These are phyloP conservation scores for Kingdonia uniflora DNA, from an alignment of 164 flowering plant species.

Conservation along the genomic window DNA sequence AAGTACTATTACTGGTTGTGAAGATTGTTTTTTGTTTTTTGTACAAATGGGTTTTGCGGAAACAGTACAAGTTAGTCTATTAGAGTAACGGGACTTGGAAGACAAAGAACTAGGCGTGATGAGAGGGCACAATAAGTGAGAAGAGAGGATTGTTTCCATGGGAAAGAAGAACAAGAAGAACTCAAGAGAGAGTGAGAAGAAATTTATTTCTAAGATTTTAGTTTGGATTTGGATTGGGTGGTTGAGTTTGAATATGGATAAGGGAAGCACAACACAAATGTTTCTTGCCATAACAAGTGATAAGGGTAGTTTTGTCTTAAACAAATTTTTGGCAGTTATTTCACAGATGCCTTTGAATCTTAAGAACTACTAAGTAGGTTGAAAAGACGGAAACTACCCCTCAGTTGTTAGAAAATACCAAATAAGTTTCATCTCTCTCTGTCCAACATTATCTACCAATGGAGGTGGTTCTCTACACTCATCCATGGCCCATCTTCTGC, in stretches of 20 bases:
- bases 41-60: conserved; percentile 26
- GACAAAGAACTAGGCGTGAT: conserved; percentile 22
- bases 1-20: too few relatives aligned
- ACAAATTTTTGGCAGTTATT: not conserved
- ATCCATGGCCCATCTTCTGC: conserved; percentile 38
- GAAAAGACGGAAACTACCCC: conserved; percentile 8
- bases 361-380: not conserved
- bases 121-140: conserved; percentile 53
- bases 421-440: not conserved
- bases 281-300: conserved; percentile 20
- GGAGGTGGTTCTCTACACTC: conserved; percentile 8
- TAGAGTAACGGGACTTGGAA: conserved; percentile 17
- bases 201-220: conserved; percentile 9
- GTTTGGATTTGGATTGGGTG: conserved; percentile 38
- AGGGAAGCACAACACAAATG: conserved; percentile 10
- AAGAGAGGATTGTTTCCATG: conserved; percentile 86
- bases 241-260: conserved; percentile 23
- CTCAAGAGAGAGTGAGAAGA: conserved; percentile 7
- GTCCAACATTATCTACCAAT: conserved; percentile 30
- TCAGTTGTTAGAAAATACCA: not conserved
- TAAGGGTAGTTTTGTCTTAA: conserved; percentile 21
- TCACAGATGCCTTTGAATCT: not conserved
- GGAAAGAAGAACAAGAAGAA: conserved; percentile 8
- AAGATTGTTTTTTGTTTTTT: conserved; percentile 16
- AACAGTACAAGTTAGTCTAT: conserved; percentile 25